These are phyloP conservation scores for Spinacia oleracea DNA, from an alignment of 179 eudicot species.

Conservation along the genomic window DNA sequence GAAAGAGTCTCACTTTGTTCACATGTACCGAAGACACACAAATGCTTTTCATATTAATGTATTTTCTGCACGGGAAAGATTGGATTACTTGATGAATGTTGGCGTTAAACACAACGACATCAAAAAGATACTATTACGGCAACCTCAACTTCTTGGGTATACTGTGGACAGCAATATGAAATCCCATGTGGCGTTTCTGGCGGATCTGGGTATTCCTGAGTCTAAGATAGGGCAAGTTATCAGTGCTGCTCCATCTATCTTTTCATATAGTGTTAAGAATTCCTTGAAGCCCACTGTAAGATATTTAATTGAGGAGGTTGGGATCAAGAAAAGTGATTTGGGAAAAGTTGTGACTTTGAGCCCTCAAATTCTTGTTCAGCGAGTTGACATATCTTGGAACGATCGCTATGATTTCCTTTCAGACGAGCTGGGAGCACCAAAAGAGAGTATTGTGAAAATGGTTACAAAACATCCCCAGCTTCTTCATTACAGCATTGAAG, in stretches of 20 bases:
- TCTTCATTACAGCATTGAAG: constrained; percentile 95
- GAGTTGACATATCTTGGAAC: constrained; percentile 81
- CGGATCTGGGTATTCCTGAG: constrained; percentile 71
- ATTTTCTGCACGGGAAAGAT: constrained; percentile 71
- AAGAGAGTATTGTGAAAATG: constrained; percentile 87
- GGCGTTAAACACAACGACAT: constrained; percentile 88
- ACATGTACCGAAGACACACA: constrained; percentile 83
- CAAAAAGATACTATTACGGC: constrained; percentile 72
- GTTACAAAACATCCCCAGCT: constrained; percentile 92
- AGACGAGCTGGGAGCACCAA: constrained; percentile 84
- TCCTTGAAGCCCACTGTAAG: constrained; percentile 86
- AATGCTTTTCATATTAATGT: constrained; percentile 77
- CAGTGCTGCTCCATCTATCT: constrained; percentile 76
- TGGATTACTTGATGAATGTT: constrained; percentile 65
- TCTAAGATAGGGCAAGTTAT: constrained; percentile 81
- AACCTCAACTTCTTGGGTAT: constrained; percentile 84
- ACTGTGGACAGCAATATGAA: constrained; percentile 83
- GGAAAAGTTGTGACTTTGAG: constrained; percentile 92
- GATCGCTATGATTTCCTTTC: constrained; percentile 72
- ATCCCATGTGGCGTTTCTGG: constrained; percentile 78
- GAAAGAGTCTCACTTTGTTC: constrained; percentile 74
- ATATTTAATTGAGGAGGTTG: constrained; percentile 90
- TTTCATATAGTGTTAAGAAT: constrained; percentile 85
- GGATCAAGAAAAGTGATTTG: constrained; percentile 69
- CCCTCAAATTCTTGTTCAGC: constrained; percentile 94